Evolutionary conservation across 192 early-diverging fungal genomes (phyloP).

Genomic region (Cladochytrium replicatum): DNA sequence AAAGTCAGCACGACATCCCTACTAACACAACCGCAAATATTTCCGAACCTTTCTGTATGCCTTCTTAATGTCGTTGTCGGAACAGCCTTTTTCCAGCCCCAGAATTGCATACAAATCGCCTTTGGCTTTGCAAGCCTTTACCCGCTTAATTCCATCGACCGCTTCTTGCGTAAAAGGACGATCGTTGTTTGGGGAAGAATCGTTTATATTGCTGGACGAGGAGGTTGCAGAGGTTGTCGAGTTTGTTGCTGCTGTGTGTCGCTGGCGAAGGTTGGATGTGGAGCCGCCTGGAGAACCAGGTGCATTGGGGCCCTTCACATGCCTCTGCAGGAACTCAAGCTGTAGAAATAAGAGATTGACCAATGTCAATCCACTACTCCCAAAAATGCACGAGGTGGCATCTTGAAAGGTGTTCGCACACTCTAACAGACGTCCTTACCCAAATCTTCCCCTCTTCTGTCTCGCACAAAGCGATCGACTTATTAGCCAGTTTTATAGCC

Average conservation of each 20-base stretch:
- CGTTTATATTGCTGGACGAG: conserved; percentile 14
- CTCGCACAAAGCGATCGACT: conserved; percentile 68
- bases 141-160: conserved; percentile 62
- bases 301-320: too few species aligned
- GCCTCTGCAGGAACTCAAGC: too few species aligned
- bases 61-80: conserved; percentile 80
- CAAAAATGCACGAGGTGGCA: too few species aligned
- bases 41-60: conserved; percentile 94
- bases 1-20: conserved; percentile 7
- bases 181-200: too few species aligned
- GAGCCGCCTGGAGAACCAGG: too few species aligned
- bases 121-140: conserved; percentile 54
- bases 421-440: too few species aligned
- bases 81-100: conserved; percentile 61
- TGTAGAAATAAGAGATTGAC: too few species aligned
- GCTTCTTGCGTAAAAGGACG: conserved; percentile 71
- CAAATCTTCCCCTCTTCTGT: conserved; percentile 54
- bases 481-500: conserved; percentile 77
- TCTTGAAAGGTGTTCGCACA: too few species aligned
- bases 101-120: conserved; percentile 79
- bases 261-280: conserved; percentile 11
- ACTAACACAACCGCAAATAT: too few species aligned
- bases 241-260: conserved; percentile 11
- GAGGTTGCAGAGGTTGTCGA: conserved; percentile 16
- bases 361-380: too few species aligned